A percentile compares a stretch with the other conserved stretches of the same genome.
Conservation (phyloP, 352 stramenopile species). For the Peronospora farinosa region DNA sequence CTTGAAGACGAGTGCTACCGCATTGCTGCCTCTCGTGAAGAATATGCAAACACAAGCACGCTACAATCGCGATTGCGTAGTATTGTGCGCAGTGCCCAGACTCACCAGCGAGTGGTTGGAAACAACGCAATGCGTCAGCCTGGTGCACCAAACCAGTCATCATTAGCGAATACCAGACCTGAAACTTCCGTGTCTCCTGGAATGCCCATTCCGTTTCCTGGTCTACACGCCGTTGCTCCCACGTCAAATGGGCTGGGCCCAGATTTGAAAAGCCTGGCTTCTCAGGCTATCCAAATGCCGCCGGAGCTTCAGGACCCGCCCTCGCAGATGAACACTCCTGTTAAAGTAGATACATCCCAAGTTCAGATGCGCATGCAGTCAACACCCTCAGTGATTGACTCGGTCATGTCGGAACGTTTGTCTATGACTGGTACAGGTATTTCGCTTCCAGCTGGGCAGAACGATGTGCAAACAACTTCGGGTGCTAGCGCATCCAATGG, state of each 20-base stretch:
- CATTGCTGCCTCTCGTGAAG: slow-evolving; percentile 79
- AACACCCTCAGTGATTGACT: slow-evolving; percentile 37
- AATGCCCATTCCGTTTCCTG: slow-evolving; percentile 55
- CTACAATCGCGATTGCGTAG: slow-evolving; percentile 93
- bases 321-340: slow-evolving; percentile 23
- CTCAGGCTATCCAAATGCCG: slow-evolving; percentile 74
- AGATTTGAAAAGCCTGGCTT: slow-evolving; percentile 21
- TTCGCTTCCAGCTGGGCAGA: slow-evolving; percentile 25
- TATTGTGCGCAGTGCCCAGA: slow-evolving; percentile 84
- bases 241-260: slow-evolving; percentile 7
- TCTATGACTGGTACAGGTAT: slow-evolving; percentile 35
- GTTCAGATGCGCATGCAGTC: slow-evolving; percentile 22
- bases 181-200: slow-evolving; percentile 18
- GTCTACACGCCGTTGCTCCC: slow-evolving; percentile 35
- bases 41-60: slow-evolving; percentile 93
- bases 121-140: slow-evolving; percentile 23
- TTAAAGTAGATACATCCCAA: slow-evolving; percentile 33
- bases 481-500: slow-evolving; percentile 7
- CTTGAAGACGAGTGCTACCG: slow-evolving; percentile 96
- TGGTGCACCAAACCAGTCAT: slow-evolving; percentile 21
- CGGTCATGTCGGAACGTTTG: slow-evolving; percentile 39
- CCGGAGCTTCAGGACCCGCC: slow-evolving; percentile 54
- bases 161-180: slow-evolving; percentile 17
- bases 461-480: slow-evolving; percentile 17
- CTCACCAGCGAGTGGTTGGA: slow-evolving; percentile 47